Evolutionary conservation across 148 eudicot species (phyloP), one percentile per base, ranked within the genome.

Genomic region (Amaranthus cruentus): DNA sequence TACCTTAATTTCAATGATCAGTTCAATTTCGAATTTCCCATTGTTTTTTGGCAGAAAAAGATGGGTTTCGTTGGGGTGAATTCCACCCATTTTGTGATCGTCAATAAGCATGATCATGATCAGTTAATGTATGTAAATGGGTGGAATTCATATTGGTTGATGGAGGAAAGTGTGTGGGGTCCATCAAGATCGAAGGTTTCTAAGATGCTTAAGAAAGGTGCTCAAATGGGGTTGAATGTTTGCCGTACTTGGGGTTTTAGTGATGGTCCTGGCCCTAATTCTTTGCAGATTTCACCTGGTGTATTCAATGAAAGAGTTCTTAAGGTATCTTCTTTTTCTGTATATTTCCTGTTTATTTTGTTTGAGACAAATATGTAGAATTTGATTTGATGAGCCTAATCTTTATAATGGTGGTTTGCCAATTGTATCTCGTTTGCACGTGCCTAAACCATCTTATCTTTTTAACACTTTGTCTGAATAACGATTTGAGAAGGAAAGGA

Each of bases 191-290:
- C 74, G 0, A 74, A 72, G 68, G 87, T 85, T 9, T 76, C 84
- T 2, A 73, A 48, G 73, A 82, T 88, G 85, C 76, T 88, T 15
- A 74, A 75, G 75, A 76, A 72, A 70, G 91, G 78, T 49, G 78
- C 87, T 74, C 59, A 71, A 38, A 83, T 85, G 88, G 90, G 90
- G 2, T 64, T 85, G 79, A 81, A 82, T 61, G 87, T 84, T 70
- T 87, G 90, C 70, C 63, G 90, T 15, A 83, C 90, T 62, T 87
- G 90, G 87, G 90, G 86, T 68, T 87, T 87, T 64, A 84, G 84
- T 70, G 87, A 84, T 63, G 90, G 90, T 2, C 84, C 82, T 66
- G 80, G 80, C 12, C 81, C 89, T 42, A 81, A 87, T 62, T 80
- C 86, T 0, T 61, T 87, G 43, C 90, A 87, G 82, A 76, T 84